Evolutionary conservation across 1,284 basidiomycete genomes (phyloP), one percentile per base, ranked within the genome.

Genomic region (Amylostereum areolatum): DNA sequence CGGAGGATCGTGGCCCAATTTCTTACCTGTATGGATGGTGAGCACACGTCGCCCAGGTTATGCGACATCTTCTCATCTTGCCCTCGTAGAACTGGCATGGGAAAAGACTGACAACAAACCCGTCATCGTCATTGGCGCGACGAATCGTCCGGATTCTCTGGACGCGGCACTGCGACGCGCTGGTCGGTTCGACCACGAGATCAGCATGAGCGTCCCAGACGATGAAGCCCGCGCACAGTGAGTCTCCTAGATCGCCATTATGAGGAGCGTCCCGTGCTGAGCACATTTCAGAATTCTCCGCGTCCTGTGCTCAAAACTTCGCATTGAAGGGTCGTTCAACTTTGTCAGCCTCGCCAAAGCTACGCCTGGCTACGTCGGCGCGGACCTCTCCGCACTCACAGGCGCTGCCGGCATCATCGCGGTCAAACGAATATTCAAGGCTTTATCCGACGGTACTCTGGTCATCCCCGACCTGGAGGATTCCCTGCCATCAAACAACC

Each of bases 281-380:
- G 18, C 18, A 18, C 32, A 46, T 49, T 18, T 31, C 62, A 89
- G 93, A 63, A 94, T 97, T 52, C 72, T 97, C 1, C 80, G 80
- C 5, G 91, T 95, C 0, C 69, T 92, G 18, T 89, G 81, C 31
- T 71, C 81, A 5, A 91, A 86, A 60, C 73, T 94, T 18, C 77
- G 86, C 31, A 69, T 94, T 11, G 79, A 85, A 34, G 89, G 89
- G 10, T 81, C 90, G 55, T 94, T 97, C 56, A 81, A 96, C 66
- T 93, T 91, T 62, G 63, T 72, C 10, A 76, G 78, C 1, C 74
- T 99, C 11, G 96, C 96, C 11, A 95, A 93, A 67, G 81, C 88
- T 1, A 99, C 96, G 0, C 97, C 97, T 2, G 96, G 96, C 0
- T 99, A 97, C 62, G 96, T 98, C 7, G 95, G 96, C 34, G 96